Evolutionary conservation across 257 asterid species (phyloP).

Genomic region (Mitragyna speciosa): DNA sequence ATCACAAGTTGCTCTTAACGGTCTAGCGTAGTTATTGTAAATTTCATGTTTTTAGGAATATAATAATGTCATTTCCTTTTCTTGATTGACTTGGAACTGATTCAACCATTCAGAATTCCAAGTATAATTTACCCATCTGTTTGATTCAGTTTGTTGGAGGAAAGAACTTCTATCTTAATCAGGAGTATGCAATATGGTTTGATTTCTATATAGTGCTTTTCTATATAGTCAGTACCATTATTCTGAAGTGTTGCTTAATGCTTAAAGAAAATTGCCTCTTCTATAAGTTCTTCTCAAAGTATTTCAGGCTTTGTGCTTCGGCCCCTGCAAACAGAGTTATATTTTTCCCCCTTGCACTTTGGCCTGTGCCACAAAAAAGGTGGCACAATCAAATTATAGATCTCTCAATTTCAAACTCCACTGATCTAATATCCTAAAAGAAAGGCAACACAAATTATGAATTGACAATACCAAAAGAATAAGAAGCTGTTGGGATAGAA

Average conservation of each 20-base stretch:
- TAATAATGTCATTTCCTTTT: background rate
- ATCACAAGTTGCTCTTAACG: background rate
- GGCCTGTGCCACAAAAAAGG: background rate
- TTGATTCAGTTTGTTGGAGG: background rate
- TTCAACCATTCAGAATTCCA: background rate
- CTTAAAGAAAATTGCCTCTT: background rate
- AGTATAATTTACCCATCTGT: background rate
- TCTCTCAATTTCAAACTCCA: background rate
- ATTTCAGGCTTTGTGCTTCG: background rate
- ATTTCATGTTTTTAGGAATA: background rate
- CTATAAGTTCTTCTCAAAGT: background rate
- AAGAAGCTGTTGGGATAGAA: background rate
- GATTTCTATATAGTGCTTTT: background rate
- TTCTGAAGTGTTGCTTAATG: background rate
- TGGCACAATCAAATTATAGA: background rate
- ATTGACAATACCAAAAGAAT: no score
- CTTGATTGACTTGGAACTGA: background rate
- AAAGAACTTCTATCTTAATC: background rate
- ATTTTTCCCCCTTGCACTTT: background rate
- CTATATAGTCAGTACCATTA: background rate
- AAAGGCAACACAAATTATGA: background rate
- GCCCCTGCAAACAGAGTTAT: background rate
- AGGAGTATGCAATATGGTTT: background rate
- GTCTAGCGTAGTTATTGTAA: background rate
- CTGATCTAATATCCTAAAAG: background rate